phyloP scores from a whole-genome alignment of 2,329 filamentous ascomycete species.

The Fusarium sp. region DNA sequence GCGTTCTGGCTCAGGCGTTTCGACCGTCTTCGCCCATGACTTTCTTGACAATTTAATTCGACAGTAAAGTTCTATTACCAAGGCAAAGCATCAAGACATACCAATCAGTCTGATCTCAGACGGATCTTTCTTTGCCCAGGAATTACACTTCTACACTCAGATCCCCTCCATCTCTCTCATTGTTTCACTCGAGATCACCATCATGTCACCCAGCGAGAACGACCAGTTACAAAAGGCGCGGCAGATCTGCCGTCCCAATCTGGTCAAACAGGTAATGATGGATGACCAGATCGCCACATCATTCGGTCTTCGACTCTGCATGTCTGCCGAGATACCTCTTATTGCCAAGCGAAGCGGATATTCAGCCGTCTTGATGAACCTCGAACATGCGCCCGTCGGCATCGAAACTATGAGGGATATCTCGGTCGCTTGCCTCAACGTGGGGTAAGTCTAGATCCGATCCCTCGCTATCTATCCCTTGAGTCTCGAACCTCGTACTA shows the following conservation, averaged over 20 bases:
- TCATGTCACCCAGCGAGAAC: not conserved
- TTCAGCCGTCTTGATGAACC: not conserved
- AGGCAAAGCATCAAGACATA: not conserved
- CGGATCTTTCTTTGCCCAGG: too few species aligned
- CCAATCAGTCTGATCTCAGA: too few species aligned
- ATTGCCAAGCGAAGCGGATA: not conserved
- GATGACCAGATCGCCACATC: not conserved
- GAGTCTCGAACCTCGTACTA: too few species aligned
- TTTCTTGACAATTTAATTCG: too few species aligned
- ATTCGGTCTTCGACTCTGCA: not conserved
- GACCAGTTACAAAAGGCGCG: not conserved
- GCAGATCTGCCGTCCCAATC: not conserved
- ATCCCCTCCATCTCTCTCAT: too few species aligned
- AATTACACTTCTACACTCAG: too few species aligned
- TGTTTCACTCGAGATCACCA: too few species aligned
- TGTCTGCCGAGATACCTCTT: not conserved
- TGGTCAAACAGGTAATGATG: not conserved
- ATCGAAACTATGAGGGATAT: not conserved
- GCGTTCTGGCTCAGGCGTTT: not conserved
- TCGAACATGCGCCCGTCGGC: not conserved
- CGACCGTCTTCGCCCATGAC: too few species aligned
- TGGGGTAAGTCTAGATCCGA: not conserved
- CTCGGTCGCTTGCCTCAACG: not conserved
- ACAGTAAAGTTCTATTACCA: too few species aligned
- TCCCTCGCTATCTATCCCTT: too few species aligned